Evolutionary conservation across 352 stramenopile species (phyloP).

Genomic region (Pythium plurisporium): DNA sequence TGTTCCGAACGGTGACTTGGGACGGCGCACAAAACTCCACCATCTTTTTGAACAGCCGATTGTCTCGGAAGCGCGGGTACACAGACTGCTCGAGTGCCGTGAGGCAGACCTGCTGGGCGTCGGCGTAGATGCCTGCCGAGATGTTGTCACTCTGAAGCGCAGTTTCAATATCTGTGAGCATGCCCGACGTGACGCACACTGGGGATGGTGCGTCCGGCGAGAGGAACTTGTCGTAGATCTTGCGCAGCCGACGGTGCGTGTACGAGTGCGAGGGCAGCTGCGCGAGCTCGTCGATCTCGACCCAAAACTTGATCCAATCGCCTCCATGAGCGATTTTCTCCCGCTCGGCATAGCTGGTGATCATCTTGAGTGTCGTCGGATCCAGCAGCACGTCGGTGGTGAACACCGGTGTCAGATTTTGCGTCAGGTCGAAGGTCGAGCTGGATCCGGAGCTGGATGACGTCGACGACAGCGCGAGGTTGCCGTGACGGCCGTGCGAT

Average conservation of each 20-base stretch:
- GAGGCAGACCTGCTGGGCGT: conserved; percentile 62
- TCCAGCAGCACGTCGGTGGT: conserved; percentile 77
- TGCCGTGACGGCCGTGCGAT: neutral
- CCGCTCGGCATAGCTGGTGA: conserved; percentile 50
- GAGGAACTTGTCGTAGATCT: conserved; percentile 87
- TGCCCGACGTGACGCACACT: conserved; percentile 65
- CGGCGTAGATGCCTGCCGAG: conserved; percentile 62
- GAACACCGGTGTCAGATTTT: conserved; percentile 75
- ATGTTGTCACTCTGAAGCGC: conserved; percentile 60
- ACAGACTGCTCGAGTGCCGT: conserved; percentile 67
- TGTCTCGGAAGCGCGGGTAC: conserved; percentile 73
- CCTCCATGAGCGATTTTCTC: conserved; percentile 51
- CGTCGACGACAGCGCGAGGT: neutral
- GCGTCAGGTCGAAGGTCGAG: conserved; percentile 46
- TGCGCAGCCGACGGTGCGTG: conserved; percentile 68
- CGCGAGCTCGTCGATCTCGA: conserved; percentile 74
- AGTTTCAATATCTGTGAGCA: conserved; percentile 66
- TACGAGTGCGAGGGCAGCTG: conserved; percentile 74
- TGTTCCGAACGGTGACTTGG: conserved; percentile 13
- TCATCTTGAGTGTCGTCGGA: conserved; percentile 68
- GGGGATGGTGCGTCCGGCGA: conserved; percentile 62
- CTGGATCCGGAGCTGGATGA: conserved; percentile 1
- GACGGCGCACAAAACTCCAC: conserved; percentile 51
- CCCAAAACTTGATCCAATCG: conserved; percentile 76
- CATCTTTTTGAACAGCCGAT: conserved; percentile 75